These are phyloP conservation scores for Capronia epimyces DNA, from an alignment of 2,329 filamentous ascomycete genomes.

Conservation along the genomic window DNA sequence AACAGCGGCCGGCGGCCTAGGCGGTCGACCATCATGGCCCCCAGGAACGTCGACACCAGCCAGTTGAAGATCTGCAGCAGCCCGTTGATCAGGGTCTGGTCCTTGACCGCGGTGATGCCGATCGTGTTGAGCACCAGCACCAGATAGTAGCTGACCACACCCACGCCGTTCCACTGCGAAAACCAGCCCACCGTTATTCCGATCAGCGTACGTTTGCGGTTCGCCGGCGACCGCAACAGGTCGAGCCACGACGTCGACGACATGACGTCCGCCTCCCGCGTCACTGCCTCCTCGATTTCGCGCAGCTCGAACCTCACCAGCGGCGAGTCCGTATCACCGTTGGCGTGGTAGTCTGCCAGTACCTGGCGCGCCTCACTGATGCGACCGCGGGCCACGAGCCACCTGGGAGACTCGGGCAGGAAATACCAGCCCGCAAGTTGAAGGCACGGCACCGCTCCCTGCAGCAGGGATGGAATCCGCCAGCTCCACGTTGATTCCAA, in stretches of 20 bases:
- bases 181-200: conserved; percentile 50
- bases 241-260: conserved; percentile 48
- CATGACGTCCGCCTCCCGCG: conserved; percentile 49
- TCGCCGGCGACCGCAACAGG: conserved; percentile 55
- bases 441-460: conserved; percentile 56
- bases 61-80: conserved; percentile 39
- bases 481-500: conserved; percentile 49
- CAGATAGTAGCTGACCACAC: conserved; percentile 39
- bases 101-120: conserved; percentile 35
- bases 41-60: conserved; percentile 31
- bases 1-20: conserved; percentile 43
- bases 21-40: conserved; percentile 38
- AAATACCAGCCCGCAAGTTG: conserved; percentile 55
- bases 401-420: conserved; percentile 63
- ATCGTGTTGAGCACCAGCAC: conserved; percentile 35
- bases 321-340: conserved; percentile 37
- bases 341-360: conserved; percentile 38
- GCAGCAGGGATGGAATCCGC: conserved; percentile 62
- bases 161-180: conserved; percentile 54
- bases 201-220: conserved; percentile 52
- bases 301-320: conserved; percentile 61
- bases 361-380: conserved; percentile 31
- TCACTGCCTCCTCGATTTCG: conserved; percentile 61
- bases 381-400: conserved; percentile 43
- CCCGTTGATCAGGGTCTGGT: conserved; percentile 41